Conservation (phyloP, 106 monocot species). For the Phalaenopsis aphrodite region DNA sequence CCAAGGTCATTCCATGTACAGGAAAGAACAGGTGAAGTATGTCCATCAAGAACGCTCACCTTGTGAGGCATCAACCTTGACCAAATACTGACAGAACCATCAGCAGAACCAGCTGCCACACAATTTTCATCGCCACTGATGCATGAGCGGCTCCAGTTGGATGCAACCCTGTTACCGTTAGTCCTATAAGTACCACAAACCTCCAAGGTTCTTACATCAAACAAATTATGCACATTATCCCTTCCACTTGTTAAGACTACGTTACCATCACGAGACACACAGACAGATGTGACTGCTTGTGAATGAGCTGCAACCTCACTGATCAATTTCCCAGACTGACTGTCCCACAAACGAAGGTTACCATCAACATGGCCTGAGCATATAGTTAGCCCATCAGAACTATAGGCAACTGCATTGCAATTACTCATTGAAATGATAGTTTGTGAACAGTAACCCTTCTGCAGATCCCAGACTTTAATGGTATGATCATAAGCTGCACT, state of each 20-base stretch:
- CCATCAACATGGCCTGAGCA: constrained; percentile 91
- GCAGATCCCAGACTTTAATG: constrained; percentile 84
- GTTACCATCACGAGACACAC: constrained; percentile 55
- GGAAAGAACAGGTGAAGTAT: constrained; percentile 50
- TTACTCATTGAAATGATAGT: constrained; percentile 79
- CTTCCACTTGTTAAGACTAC: constrained; percentile 73
- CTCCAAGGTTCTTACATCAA: constrained; percentile 74
- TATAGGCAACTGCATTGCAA: constrained; percentile 70
- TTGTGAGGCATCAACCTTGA: constrained; percentile 39
- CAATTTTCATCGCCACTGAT: constrained; percentile 74
- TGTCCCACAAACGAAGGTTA: constrained; percentile 81
- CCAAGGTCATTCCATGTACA: constrained; percentile 75
- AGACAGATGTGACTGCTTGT: constrained; percentile 69
- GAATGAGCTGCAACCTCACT: constrained; percentile 83
- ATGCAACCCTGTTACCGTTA: constrained; percentile 42
- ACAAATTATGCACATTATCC: constrained; percentile 83
- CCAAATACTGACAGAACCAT: constrained; percentile 80
- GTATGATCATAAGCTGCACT: constrained; percentile 78
- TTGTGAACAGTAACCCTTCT: constrained; percentile 61
- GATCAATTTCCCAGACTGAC: constrained; percentile 40
- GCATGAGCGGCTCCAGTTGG: constrained; percentile 85
- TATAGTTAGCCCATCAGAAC: constrained; percentile 51
- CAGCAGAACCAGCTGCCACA: constrained; percentile 61
- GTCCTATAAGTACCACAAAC: constrained; percentile 60
- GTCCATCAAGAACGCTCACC: constrained; percentile 51